These are phyloP conservation scores for Papilionanthe hybrid DNA, from an alignment of 116 monocot species.

Conservation along the genomic window DNA sequence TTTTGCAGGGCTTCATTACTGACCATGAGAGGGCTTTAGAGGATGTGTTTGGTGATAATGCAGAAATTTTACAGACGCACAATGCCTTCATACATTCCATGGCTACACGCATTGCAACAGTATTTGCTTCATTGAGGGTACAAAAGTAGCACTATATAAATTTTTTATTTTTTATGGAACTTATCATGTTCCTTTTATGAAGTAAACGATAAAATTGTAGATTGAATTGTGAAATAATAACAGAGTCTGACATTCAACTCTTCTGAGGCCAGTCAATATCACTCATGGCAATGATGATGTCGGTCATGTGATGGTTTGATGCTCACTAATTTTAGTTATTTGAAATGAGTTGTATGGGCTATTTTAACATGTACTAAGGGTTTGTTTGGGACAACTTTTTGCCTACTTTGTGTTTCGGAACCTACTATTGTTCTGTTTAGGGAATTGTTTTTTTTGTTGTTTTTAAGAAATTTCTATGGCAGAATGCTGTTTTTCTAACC, in stretches of 20 bases:
- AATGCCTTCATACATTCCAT: slow-evolving; percentile 63
- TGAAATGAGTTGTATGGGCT: not conserved
- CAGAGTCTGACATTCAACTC: not conserved
- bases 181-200: not conserved
- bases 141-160: not conserved
- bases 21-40: slow-evolving; percentile 83
- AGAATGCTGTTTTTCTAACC: no score
- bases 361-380: not conserved
- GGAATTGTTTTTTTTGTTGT: no score
- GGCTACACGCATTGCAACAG: slow-evolving; percentile 72
- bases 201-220: not conserved
- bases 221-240: not conserved
- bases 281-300: not conserved
- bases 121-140: slow-evolving; percentile 86
- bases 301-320: not conserved
- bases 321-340: not conserved
- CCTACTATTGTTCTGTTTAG: no score
- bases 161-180: not conserved
- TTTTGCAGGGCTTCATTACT: slow-evolving; percentile 65
- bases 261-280: not conserved
- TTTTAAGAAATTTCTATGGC: no score
- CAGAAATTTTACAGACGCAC: slow-evolving; percentile 44
- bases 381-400: no score
- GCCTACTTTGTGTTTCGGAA: no score
- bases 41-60: slow-evolving; percentile 79